Evolutionary conservation across 176 grass and related monocot genomes (phyloP).

Genomic region (Alloteropsis semialata): DNA sequence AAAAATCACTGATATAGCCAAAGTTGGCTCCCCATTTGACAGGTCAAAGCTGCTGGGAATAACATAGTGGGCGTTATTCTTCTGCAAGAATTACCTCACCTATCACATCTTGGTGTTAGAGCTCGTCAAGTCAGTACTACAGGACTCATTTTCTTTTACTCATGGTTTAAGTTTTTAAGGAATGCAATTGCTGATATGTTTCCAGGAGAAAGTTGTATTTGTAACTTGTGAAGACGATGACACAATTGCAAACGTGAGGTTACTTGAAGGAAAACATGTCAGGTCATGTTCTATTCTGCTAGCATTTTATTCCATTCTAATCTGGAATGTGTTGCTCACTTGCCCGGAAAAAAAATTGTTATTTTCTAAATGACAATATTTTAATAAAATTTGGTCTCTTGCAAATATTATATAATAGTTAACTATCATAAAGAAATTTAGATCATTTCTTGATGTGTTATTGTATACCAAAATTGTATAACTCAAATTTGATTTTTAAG

Average conservation of each 20-base stretch:
- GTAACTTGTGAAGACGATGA: conserved; percentile 92
- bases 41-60: conserved; percentile 94
- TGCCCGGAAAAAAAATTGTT: neutral
- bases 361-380: neutral
- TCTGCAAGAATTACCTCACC: conserved; percentile 89
- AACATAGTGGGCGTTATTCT: conserved; percentile 93
- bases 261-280: conserved; percentile 74
- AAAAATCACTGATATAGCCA: conserved; percentile 6
- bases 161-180: conserved; percentile 2
- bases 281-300: conserved; percentile 53
- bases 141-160: conserved; percentile 17
- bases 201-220: conserved; percentile 88
- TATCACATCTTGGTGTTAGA: conserved; percentile 99
- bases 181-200: conserved; percentile 27
- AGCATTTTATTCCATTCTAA: neutral
- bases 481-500: no score
- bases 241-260: conserved; percentile 47
- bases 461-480: no score
- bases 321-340: neutral
- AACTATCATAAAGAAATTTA: neutral
- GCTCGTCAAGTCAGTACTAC: conserved; percentile 81
- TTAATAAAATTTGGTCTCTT: neutral
- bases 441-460: no score
- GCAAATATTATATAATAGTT: neutral
- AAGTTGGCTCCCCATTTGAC: conserved; percentile 8